Evolutionary conservation across 1,284 basidiomycete species (phyloP), one percentile per base, ranked within the genome.

Genomic region (Ustilago trichophora): DNA sequence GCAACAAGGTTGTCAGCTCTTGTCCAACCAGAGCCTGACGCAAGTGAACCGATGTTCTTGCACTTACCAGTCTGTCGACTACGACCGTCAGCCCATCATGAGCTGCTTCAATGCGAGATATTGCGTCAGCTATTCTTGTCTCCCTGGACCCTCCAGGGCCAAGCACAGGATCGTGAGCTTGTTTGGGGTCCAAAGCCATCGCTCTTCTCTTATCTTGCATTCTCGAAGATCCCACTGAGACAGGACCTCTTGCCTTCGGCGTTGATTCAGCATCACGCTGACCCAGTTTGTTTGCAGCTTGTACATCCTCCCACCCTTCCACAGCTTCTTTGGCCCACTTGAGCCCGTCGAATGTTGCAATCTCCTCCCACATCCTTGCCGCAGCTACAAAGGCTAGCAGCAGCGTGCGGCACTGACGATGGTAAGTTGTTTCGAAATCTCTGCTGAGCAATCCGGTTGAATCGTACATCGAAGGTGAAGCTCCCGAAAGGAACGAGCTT

Each of bases 301-400:
- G 25, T 6, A 77, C 35, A 22, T 75, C 71, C n/a, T 72, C 66
- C 76, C 76, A 76, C 0, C 59, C 59, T 12, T 72, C 64, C 32
- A 60, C 46, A 4, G 67, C 60, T 33, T 72, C 56, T 3, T 67
- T 67, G 2, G 76, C 76, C 67, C 67, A 70, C 38, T 66, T 72
- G 37, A 77, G 68, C 9, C 75, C 76, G 24, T 78, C 75, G 15
- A 75, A 65, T 16, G 64, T 76, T 19, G 74, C 75, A 15, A 64
- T 44, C 51, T 78, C 73, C 22, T 75, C 71, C 76, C 76, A 78
- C 36, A 33, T 60, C 16, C 53, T 60, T 8, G 68, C 60, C 15
- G 73, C 62, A 4, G 49, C 44, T 5, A 62, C 36, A 37, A 76
- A 73, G 2, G 75, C 68, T 19, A 48, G 18, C 8, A 79, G 55